Evolutionary conservation across 2,329 filamentous ascomycete genomes (phyloP).

Genomic region (Xenoacremonium recifei): DNA sequence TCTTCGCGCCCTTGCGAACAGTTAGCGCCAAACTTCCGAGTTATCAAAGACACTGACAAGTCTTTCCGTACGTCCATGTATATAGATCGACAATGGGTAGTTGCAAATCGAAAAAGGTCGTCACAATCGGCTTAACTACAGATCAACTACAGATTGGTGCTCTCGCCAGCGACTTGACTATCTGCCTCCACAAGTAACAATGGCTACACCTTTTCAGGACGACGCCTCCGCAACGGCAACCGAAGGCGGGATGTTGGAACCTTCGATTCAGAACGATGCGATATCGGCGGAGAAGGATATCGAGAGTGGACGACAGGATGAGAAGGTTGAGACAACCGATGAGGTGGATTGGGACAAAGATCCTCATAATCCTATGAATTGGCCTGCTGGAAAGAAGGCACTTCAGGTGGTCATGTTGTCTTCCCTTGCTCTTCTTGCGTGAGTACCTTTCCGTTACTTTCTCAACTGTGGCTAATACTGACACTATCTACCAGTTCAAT

Average conservation of each 20-base stretch:
- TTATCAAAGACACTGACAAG: too few relatives aligned
- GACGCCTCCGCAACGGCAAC: constrained; percentile 1
- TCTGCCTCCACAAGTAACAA: too few relatives aligned
- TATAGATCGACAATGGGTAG: too few relatives aligned
- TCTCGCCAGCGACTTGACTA: too few relatives aligned
- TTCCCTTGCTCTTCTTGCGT: constrained; percentile 42
- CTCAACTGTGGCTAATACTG: constrained; percentile 7
- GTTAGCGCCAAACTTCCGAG: too few relatives aligned
- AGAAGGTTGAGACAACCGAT: not conserved
- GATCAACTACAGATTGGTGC: too few relatives aligned
- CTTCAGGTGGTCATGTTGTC: constrained; percentile 37
- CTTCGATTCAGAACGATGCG: constrained; percentile 7
- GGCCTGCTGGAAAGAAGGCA: constrained; percentile 41
- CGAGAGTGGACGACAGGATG: constrained; percentile 9
- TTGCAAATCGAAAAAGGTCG: too few relatives aligned
- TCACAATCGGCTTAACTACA: too few relatives aligned
- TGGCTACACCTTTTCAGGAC: constrained; percentile 2
- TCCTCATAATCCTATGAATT: constrained; percentile 50
- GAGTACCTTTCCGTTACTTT: constrained; percentile 15
- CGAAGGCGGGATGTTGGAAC: constrained; percentile 3
- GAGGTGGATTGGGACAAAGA: constrained; percentile 35
- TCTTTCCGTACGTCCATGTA: too few relatives aligned
- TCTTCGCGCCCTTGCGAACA: too few relatives aligned
- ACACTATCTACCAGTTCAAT: constrained; percentile 40
- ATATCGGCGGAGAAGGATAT: constrained; percentile 32